Evolutionary conservation across 23 red algal species (phyloP), one percentile per base, ranked within the genome.

Genomic region (Gracilaria domingensis): DNA sequence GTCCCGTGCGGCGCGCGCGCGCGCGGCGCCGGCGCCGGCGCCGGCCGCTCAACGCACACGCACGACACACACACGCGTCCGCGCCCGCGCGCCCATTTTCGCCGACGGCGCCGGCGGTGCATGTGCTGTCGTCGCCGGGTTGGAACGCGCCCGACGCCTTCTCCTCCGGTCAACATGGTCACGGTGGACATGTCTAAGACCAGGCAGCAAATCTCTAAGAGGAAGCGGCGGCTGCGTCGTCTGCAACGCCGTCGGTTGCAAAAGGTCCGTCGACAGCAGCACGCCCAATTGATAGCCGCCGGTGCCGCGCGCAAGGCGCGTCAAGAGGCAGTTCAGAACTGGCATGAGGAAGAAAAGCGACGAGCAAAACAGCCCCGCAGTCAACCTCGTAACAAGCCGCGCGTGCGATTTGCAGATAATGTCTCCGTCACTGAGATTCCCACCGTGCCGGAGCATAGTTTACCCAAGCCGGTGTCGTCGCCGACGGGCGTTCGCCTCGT

Each of bases 361-460:
- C 42, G 38, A 12, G 83, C 47, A 7, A 66, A 54, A 24, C 54
- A 32, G 8, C 40, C 12, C 14, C 5, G 11, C 5, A 81, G 20
- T 54, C 16, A 7, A 9, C 36, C 47, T 58, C 49, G 28, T 1
- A 33, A 47, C 12, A 78, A 67, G 23, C 35, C 86, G 23, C 50
- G 54, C 33, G 86, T 89, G 0, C 72, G 70, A 33, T 89, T 89
- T 51, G 54, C 72, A 29, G 72, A 56, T 17, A 66, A 78, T 48
- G 74, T 89, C 35, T 54, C 33, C 14, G 72, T 89, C 42, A 66
- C 74, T 30, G 55, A 89, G 72, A 89, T 89, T 70, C 86, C 86
- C 1, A 55, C 29, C 8, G 28, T 53, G n/a, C 47, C 72, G 25
- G 17, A 12, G 28, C 55, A 65, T 30, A 60, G 50, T 9, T 49